Conservation (phyloP, 2,329 filamentous ascomycete genomes). For the Phymatotrichopsis omnivora region DNA sequence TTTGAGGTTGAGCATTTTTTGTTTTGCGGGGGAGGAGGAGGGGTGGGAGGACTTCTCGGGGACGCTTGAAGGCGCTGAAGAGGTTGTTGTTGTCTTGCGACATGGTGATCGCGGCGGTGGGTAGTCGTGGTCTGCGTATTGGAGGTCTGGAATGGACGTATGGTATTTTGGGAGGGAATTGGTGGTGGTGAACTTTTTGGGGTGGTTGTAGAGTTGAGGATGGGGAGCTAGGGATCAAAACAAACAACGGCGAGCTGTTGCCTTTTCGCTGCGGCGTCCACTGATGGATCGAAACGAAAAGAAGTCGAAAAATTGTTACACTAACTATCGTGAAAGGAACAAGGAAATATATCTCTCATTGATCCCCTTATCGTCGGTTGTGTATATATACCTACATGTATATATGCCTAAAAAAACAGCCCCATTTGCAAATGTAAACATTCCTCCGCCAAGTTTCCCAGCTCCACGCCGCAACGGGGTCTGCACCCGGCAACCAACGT, state of each 20-base stretch:
- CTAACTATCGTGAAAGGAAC: no score
- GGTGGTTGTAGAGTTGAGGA: background rate
- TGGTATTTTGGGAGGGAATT: background rate
- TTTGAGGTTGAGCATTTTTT: conserved; percentile 25
- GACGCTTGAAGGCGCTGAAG: conserved; percentile 32
- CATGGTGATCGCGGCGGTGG: conserved; percentile 18
- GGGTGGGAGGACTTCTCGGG: conserved; percentile 28
- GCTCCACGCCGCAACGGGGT: no score
- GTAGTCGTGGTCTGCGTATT: background rate
- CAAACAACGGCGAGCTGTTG: conserved; percentile 16
- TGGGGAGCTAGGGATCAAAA: conserved; percentile 7
- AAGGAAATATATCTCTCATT: no score
- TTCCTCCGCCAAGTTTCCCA: no score
- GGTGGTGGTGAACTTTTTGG: background rate
- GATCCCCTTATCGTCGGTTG: no score
- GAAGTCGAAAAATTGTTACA: no score
- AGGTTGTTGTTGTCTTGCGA: conserved; percentile 29
- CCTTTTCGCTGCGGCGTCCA: background rate
- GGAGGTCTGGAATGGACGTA: background rate
- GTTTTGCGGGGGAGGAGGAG: background rate
- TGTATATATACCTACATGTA: no score
- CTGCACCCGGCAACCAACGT: no score
- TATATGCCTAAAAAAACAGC: no score
- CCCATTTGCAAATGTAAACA: no score
- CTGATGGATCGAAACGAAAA: background rate